phyloP scores from a whole-genome alignment of 345 rosid species.

The Atalantia buxifolia region DNA sequence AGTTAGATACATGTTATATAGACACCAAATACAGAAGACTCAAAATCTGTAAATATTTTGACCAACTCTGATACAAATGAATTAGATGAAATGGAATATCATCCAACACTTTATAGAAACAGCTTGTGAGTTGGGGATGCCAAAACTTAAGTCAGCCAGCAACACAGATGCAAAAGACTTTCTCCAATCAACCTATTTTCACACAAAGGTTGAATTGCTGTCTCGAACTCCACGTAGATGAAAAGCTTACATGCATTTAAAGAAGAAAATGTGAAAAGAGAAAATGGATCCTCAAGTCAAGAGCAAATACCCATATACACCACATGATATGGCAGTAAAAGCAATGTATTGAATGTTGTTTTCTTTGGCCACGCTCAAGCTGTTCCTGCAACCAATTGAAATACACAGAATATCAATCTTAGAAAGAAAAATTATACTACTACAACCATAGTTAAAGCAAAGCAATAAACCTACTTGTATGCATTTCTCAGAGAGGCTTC shows the following conservation, averaged over 20 bases:
- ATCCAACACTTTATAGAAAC: background rate
- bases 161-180: background rate
- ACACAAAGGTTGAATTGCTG: background rate
- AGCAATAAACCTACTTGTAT: conserved; percentile 44
- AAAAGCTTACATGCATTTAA: background rate
- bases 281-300: background rate
- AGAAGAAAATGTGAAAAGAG: background rate
- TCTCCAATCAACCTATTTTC: background rate
- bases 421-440: background rate
- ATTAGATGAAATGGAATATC: background rate
- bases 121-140: background rate
- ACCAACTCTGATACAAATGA: background rate
- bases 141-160: background rate
- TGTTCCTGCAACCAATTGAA: conserved; percentile 46
- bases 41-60: background rate
- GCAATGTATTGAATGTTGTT: conserved; percentile 72
- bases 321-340: conserved; percentile 88
- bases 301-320: conserved; percentile 49
- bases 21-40: background rate
- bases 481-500: conserved; percentile 48
- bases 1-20: too few relatives aligned
- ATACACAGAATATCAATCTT: background rate
- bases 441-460: background rate
- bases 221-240: background rate
- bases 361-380: conserved; percentile 65